phyloP scores from a whole-genome alignment of 306 rosid species.

The Medicago arabica region DNA sequence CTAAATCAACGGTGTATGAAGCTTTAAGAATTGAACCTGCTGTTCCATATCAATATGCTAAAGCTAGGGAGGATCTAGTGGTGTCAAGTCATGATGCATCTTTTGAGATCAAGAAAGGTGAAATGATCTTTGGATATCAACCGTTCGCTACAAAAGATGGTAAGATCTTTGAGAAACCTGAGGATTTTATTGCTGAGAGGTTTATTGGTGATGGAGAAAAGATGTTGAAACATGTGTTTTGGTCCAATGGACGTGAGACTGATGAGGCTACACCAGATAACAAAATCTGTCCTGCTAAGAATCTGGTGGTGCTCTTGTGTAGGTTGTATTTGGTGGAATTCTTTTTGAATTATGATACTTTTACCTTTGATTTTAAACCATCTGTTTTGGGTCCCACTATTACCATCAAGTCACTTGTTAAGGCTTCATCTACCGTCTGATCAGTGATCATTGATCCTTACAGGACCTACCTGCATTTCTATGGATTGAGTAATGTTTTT shows the following conservation, averaged over 20 bases:
- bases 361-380: conserved; percentile 42
- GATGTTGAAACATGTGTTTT: conserved; percentile 55
- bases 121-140: conserved; percentile 77
- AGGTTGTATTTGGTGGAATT: conserved; percentile 68
- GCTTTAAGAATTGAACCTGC: conserved; percentile 73
- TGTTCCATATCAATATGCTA: conserved; percentile 72
- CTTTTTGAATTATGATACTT: conserved; percentile 64
- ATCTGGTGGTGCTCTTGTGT: conserved; percentile 58
- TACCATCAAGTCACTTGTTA: conserved; percentile 53
- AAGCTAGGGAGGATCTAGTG: conserved; percentile 69
- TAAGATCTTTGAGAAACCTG: conserved; percentile 52
- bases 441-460: background rate
- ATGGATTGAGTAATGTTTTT: too few relatives aligned
- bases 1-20: conserved; percentile 70
- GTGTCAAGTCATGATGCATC: conserved; percentile 60
- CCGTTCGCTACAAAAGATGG: conserved; percentile 77
- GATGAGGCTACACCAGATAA: conserved; percentile 58
- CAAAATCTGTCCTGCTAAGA: conserved; percentile 64
- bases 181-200: conserved; percentile 58
- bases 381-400: conserved; percentile 52
- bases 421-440: conserved; percentile 42
- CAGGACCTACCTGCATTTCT: background rate
- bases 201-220: conserved; percentile 50
- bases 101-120: conserved; percentile 71
- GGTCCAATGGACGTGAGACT: conserved; percentile 73